Percentiles rank a stretch among this genome's conserved stretches.
Evolutionary conservation across 129 eudicot species (phyloP).

Genomic region (Ambrosia artemisiifolia): DNA sequence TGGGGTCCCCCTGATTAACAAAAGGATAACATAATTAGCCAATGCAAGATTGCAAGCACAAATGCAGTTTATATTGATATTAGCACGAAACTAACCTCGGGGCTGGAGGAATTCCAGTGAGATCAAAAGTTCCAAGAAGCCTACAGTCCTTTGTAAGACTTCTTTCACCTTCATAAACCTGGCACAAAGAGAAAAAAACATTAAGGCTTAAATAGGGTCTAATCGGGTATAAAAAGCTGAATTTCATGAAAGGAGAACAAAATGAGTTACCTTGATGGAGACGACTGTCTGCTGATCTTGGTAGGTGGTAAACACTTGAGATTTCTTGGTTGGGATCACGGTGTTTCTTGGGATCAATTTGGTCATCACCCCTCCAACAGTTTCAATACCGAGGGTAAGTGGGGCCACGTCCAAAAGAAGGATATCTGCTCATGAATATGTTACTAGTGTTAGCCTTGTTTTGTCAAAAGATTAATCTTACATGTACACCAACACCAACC

Average conservation of each 20-base stretch:
- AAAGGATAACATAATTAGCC: background rate
- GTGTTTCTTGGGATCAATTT: conserved; percentile 86
- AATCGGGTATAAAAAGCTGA: background rate
- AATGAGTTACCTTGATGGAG: conserved; percentile 58
- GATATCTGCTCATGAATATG: conserved; percentile 30
- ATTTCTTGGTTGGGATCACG: conserved; percentile 76
- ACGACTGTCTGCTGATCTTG: conserved; percentile 82
- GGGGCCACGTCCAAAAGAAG: conserved; percentile 88
- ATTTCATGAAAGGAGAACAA: background rate
- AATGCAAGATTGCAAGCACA: background rate
- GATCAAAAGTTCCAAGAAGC: conserved; percentile 81
- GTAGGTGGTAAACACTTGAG: conserved; percentile 85
- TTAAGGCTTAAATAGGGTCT: background rate
- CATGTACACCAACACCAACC: too few relatives aligned
- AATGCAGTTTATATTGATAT: background rate
- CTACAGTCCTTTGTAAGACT: conserved; percentile 89
- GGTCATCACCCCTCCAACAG: conserved; percentile 94
- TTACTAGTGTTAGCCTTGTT: background rate
- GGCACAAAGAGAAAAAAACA: background rate
- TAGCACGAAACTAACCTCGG: conserved; percentile 49
- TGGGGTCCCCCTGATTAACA: conserved; percentile 61
- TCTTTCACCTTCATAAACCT: conserved; percentile 95
- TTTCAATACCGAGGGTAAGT: conserved; percentile 82
- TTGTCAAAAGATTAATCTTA: background rate
- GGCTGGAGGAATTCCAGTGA: conserved; percentile 82